These are phyloP conservation scores for Phytophthora palmivora DNA, from an alignment of 352 stramenopile genomes.

Conservation along the genomic window DNA sequence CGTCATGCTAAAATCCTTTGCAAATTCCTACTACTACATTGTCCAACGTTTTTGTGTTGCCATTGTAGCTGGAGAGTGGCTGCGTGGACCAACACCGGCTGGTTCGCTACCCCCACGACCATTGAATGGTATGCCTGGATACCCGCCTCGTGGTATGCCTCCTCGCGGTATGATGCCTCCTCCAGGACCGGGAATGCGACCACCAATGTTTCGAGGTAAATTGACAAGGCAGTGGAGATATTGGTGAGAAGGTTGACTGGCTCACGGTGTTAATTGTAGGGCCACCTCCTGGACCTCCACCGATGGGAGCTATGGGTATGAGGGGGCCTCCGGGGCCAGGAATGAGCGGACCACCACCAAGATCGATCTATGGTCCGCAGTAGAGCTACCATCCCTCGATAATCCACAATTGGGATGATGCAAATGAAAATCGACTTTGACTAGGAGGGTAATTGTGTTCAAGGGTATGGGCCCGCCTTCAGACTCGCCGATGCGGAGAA, in stretches of 20 bases:
- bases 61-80: constrained; percentile 73
- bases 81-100: constrained; percentile 46
- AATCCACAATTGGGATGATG: constrained; percentile 4
- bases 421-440: no score
- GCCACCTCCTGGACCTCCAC: constrained; percentile 54
- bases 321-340: constrained; percentile 34
- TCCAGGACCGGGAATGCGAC: constrained; percentile 64
- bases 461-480: no score
- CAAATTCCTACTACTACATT: background rate
- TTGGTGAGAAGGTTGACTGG: background rate
- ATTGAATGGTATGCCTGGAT: constrained; percentile 53
- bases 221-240: background rate
- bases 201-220: constrained; percentile 69
- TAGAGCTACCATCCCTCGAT: constrained; percentile 24
- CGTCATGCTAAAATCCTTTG: constrained; percentile 9
- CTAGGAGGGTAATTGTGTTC: no score
- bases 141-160: constrained; percentile 67
- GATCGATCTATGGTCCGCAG: constrained; percentile 82
- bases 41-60: constrained; percentile 1
- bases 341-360: constrained; percentile 46
- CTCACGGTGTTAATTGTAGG: constrained; percentile 28
- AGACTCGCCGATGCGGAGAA: no score
- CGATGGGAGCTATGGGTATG: constrained; percentile 51
- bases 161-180: constrained; percentile 82
- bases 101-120: constrained; percentile 61